phyloP scores from a whole-genome alignment of 108 stramenopile species.

The Fistulifera solaris region DNA sequence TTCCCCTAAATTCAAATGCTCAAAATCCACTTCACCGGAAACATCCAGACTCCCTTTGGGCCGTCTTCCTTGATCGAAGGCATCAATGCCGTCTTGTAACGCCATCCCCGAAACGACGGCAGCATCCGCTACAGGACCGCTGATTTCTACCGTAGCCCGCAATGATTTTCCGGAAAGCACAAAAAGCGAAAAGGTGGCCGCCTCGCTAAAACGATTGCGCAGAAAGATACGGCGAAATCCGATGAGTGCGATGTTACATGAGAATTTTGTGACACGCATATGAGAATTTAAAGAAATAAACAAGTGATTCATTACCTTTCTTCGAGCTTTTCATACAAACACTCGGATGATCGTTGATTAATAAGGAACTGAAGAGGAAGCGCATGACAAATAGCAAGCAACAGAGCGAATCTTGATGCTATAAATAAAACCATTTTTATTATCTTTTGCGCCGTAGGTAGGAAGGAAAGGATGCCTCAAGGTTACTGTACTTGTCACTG shows the following conservation, averaged over 20 bases:
- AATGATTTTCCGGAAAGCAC: conserved; percentile 51
- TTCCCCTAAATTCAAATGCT: conserved; percentile 27
- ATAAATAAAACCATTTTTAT: background rate
- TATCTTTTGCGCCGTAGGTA: too few species aligned
- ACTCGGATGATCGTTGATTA: conserved; percentile 29
- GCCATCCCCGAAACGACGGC: conserved; percentile 22
- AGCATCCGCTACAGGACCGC: conserved; percentile 55
- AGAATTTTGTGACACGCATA: too few species aligned
- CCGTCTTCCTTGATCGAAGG: conserved; percentile 6
- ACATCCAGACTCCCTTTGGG: background rate
- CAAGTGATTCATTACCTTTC: conserved; percentile 16
- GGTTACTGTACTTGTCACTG: too few species aligned
- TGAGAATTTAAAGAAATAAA: background rate
- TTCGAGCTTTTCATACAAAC: conserved; percentile 35
- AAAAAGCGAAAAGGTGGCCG: conserved; percentile 50
- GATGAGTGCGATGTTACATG: background rate
- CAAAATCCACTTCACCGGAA: conserved; percentile 43
- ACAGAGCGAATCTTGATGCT: background rate
- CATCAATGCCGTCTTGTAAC: conserved; percentile 11
- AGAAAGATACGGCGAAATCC: background rate
- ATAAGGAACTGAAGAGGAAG: conserved; percentile 35
- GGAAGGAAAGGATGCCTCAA: too few species aligned
- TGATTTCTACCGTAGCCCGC: conserved; percentile 34
- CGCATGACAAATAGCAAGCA: background rate
- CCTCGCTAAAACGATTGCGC: conserved; percentile 23